Base-by-base conservation (phyloP, 306 rosid species). In the Biancaea sappan region DNA sequence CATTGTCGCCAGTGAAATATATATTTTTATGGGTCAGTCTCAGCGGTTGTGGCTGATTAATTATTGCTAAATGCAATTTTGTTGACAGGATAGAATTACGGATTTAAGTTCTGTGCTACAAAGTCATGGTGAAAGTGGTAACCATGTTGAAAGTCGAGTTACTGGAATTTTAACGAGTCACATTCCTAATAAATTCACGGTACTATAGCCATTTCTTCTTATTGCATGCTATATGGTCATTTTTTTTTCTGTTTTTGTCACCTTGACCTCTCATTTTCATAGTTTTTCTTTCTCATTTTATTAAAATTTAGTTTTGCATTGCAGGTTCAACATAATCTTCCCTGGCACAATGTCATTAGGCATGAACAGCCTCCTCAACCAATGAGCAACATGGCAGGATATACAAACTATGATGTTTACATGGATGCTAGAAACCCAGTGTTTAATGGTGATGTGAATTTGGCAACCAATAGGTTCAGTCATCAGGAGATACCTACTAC, bases 1-100 rank as follows among this genome's bases (percentile, higher is more conserved):
- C 72, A 38, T 25, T 21, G 21, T 72, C 28, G 32, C 5, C 15
- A 16, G 77, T 68, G 70, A 37, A 78, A 44, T 50, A 26, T 71
- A 41, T 46, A 43, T 71, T 48, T 48, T 68, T 41, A 40, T 47
- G 12, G 21, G 28, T 75, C 26, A 6, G 9, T 75, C 15, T 31
- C 32, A 28, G 6, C 48, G 57, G 59, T 34, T 60, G 50, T 72
- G 66, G 53, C 32, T 59, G 34, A 57, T 68, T 66, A 72, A 24
- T 73, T 70, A 40, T 44, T 62, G 53, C 53, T 41, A 64, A 74
- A 71, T 40, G 54, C 13, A 51, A 79, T 66, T 35, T 41, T 44
- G 73, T 22, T 81, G 60, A 54, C 94, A 91, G 96, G 96, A 94
- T 78, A 88, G 86, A 86, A 85, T 89, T 71, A 84, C 87, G 77